Conservation (phyloP, 805 yeast genomes). For the Yarrowia sp. region DNA sequence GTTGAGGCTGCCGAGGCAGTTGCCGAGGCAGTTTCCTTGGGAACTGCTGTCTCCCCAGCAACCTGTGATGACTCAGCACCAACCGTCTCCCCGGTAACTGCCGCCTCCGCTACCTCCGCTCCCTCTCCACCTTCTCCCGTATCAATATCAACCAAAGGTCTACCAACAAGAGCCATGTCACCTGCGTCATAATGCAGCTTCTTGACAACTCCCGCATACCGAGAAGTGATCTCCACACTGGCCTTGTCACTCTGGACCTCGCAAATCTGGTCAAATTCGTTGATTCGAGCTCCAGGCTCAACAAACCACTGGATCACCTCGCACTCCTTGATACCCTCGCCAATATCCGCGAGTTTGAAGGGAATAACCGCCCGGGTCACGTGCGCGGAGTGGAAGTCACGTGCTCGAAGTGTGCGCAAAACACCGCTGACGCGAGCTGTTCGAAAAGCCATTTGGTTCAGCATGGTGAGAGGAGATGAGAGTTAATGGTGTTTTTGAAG, state of each 20-base stretch:
- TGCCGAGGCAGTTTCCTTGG: no score
- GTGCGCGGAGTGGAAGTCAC: neutral
- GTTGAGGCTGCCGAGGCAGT: no score
- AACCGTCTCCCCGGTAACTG: neutral
- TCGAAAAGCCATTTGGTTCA: conserved; percentile 37
- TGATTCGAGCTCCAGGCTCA: conserved; percentile 50
- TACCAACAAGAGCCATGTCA: conserved; percentile 50
- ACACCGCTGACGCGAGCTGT: conserved; percentile 34
- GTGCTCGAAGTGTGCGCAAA: neutral
- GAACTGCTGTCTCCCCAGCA: neutral
- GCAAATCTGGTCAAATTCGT: conserved; percentile 50
- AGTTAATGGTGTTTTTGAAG: no score
- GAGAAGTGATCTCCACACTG: conserved; percentile 50
- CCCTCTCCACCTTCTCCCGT: conserved; percentile 41
- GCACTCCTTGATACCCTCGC: conserved; percentile 51
- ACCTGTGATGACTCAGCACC: neutral
- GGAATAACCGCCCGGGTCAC: conserved; percentile 43
- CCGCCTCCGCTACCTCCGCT: conserved; percentile 7
- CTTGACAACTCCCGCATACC: conserved; percentile 49
- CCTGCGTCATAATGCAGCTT: conserved; percentile 50
- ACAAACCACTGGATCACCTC: conserved; percentile 52
- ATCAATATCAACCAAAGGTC: conserved; percentile 50
- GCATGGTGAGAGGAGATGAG: no score
- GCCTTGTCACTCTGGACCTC: conserved; percentile 52
- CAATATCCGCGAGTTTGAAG: conserved; percentile 50